Conservation (phyloP, 495 filamentous ascomycete species). For the Jackrogersella multiformis region DNA sequence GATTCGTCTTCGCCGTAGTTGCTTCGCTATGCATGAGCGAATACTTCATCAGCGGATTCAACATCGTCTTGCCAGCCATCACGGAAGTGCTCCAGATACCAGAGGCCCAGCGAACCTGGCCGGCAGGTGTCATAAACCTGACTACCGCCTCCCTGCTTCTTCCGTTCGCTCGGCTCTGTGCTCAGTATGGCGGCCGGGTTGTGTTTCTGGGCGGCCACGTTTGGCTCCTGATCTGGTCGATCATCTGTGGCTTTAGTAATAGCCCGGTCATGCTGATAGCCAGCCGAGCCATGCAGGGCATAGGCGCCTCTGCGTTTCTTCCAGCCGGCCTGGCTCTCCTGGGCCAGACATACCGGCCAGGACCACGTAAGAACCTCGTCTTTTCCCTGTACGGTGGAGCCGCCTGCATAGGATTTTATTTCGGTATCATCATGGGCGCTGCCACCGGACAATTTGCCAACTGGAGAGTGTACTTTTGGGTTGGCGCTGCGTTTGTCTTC, state of each 20-base stretch:
- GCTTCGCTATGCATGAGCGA: conserved; percentile 80
- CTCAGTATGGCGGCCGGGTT: conserved; percentile 79
- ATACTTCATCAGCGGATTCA: conserved; percentile 89
- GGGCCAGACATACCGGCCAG: conserved; percentile 82
- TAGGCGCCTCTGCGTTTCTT: conserved; percentile 80
- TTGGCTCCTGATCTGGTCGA: conserved; percentile 78
- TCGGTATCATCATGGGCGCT: conserved; percentile 84
- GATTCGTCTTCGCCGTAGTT: conserved; percentile 76
- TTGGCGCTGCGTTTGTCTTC: conserved; percentile 66
- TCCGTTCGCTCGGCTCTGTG: conserved; percentile 77
- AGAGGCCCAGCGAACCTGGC: conserved; percentile 74
- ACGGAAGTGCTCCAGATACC: conserved; percentile 71
- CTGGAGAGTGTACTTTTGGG: conserved; percentile 86
- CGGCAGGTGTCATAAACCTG: conserved; percentile 79
- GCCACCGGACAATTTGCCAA: conserved; percentile 67
- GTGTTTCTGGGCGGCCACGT: conserved; percentile 72
- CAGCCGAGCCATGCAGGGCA: conserved; percentile 79
- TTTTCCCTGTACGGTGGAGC: conserved; percentile 83
- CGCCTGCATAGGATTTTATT: conserved; percentile 81
- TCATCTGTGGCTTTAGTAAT: conserved; percentile 76
- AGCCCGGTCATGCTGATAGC: conserved; percentile 78
- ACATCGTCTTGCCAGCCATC: conserved; percentile 78
- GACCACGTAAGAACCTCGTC: conserved; percentile 84
- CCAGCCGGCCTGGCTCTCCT: conserved; percentile 82
- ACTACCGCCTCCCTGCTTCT: conserved; percentile 78